Conservation (phyloP, 2,329 filamentous ascomycete species). For the Calonectria ilicicola region DNA sequence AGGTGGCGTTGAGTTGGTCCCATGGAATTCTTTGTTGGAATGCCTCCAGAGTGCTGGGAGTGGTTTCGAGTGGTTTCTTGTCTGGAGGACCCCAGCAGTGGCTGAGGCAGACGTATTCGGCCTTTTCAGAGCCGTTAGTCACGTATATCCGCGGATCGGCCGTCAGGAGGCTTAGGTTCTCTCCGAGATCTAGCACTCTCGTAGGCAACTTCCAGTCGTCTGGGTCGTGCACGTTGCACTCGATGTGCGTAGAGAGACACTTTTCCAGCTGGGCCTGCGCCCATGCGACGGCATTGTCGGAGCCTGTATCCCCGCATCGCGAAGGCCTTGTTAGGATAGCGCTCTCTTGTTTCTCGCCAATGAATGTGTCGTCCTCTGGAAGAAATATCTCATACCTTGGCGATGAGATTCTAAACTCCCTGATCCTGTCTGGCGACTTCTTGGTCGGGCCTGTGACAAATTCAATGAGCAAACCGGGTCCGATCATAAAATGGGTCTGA, state of each 20-base stretch:
- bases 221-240: neutral
- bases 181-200: neutral
- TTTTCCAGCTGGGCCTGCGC: neutral
- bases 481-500: neutral
- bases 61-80: neutral
- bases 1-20: neutral
- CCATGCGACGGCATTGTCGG: neutral
- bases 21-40: neutral
- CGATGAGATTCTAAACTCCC: neutral
- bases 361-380: neutral
- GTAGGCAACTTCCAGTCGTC: neutral
- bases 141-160: neutral
- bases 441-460: neutral
- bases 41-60: neutral
- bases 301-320: neutral
- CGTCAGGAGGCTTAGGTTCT: neutral
- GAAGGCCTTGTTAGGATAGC: neutral
- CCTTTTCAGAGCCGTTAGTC: neutral
- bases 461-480: neutral
- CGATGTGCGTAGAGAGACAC: neutral
- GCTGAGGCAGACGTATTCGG: neutral
- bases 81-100: neutral
- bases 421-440: neutral
- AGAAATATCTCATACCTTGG: neutral
- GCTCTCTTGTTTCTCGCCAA: neutral